Base-by-base conservation (phyloP, 768 basidiomycete species). In the Psilocybe sp. region DNA sequence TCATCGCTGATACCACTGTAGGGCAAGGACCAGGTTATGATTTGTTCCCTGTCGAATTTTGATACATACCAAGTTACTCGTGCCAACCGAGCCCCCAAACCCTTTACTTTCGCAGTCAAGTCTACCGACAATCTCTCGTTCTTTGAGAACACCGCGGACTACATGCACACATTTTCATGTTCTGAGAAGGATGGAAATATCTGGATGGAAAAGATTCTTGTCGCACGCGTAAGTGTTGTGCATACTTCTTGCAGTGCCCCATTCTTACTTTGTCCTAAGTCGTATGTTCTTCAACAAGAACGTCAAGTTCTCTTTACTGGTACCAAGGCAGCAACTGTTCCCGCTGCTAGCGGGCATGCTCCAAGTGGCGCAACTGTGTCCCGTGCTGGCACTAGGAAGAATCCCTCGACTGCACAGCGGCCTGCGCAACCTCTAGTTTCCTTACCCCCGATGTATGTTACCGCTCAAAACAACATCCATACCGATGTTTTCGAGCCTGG, bases 71-170 rank as follows among this genome's bases (percentile, higher is more conserved):
- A 70, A 50, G 76, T 95, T 49, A 92, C 86, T 10, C 81, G 90
- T 15, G 64, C 78, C 28, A 81, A 88, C 67, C 90, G 89, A 59
- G 76, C 90, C 1, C 96, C 96, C 0, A 94, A 92, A 62, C 75
- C 82, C 0, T 96, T 84, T 55, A 80, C 85, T 16, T 96, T 98
- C 61, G 84, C 90, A 33, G 70, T 95, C 60, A 95, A 95, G 68
- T 92, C 92, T 3, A 88, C 89, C 10, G 92, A 95, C 60, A 90
- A 87, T 60, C 72, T 89, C 19, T 81, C 88, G 1, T 77, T 87
- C 60, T 98, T 98, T 60, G 94, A 97, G 69, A 84, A 91, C 64
- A 81, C 81, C 4, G 77, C 84, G 28, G 94, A 98, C 60, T 98
- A 95, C 68, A 64, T 92, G 48, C 93, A 97, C 62, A 73, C 86